Evolutionary conservation across 106 monocot genomes (phyloP).

Genomic region (Dioscorea dumetorum): DNA sequence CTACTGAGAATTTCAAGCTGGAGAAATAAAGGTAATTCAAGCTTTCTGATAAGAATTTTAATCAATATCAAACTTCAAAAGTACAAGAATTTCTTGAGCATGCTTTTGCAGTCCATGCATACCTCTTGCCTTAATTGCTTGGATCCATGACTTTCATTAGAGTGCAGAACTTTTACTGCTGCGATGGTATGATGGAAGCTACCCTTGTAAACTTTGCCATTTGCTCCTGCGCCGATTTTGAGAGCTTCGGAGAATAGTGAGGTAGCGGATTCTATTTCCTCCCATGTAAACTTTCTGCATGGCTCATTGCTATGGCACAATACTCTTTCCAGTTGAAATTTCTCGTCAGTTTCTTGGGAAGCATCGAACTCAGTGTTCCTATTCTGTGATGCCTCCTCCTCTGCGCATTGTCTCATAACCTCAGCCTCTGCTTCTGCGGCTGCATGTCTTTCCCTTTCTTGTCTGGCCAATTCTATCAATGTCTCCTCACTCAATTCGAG

Average conservation of each 20-base stretch:
- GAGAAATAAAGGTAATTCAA: neutral
- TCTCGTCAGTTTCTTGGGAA: slow-evolving; percentile 27
- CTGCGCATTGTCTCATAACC: slow-evolving; percentile 21
- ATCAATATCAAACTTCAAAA: neutral
- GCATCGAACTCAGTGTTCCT: slow-evolving; percentile 28
- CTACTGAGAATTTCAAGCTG: slow-evolving; percentile 72
- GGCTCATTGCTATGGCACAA: slow-evolving; percentile 12
- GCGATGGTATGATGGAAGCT: slow-evolving; percentile 59
- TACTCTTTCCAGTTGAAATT: no score
- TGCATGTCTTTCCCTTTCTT: slow-evolving; percentile 45
- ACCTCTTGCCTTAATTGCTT: slow-evolving; percentile 92
- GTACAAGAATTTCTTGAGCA: neutral
- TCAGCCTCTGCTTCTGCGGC: slow-evolving; percentile 37
- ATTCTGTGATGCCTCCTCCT: slow-evolving; percentile 31
- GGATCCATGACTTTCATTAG: slow-evolving; percentile 37
- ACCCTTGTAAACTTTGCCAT: slow-evolving; percentile 81
- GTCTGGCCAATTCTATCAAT: slow-evolving; percentile 20
- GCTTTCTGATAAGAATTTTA: neutral
- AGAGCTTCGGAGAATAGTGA: slow-evolving; percentile 50
- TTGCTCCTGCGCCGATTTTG: slow-evolving; percentile 63
- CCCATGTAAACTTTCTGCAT: slow-evolving; percentile 60
- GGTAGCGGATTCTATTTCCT: slow-evolving; percentile 68
- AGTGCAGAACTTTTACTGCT: slow-evolving; percentile 70
- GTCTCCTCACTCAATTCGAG: slow-evolving; percentile 24
- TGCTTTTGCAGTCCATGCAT: neutral